Evolutionary conservation across 306 rosid species (phyloP), one percentile per base, ranked within the genome.

Genomic region (Dalbergia oliveri): DNA sequence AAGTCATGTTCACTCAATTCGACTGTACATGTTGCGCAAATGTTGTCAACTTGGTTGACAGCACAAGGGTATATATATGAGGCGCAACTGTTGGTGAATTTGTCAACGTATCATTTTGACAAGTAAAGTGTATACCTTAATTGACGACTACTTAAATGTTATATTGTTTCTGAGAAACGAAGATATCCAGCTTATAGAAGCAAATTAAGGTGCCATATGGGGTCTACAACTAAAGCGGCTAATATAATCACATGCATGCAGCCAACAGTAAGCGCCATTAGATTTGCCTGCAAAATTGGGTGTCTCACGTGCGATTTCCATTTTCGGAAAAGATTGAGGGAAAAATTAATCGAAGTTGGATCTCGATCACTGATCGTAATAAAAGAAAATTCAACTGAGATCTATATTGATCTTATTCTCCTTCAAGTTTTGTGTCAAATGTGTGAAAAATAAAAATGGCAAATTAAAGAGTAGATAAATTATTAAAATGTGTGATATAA

Each of bases 201-300:
- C 16, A 61, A 85, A 67, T 18, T 69, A 47, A 77, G 57, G 50
- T 49, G 72, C 5, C 43, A 63, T 12, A 6, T 4, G 77, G 57
- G 16, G 4, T 49, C 13, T 79, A 56, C 75, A 56, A 16, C 19
- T 2, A n/a, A 83, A 50, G 45, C 43, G 53, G 78, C 58, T 62
- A 43, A 23, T 49, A 23, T 49, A 71, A 21, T 63, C 88, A 76
- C 85, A 76, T 75, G 87, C 61, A 21, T 76, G 71, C 51, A 16
- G 13, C 15, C 72, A 61, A 44, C 49, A 15, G 18, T 68, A 61
- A n/a, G 31, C 5, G 2, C 37, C 71, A 56, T 35, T 68, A 6
- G 60, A 68, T 49, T 79, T 79, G 63, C 70, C 60, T 18, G 16
- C 75, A 65, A 72, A 78, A 71, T 72, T 23, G 83, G 73, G 69